Conservation (phyloP, 2,329 filamentous ascomycete genomes). For the Pyricularia grisea region DNA sequence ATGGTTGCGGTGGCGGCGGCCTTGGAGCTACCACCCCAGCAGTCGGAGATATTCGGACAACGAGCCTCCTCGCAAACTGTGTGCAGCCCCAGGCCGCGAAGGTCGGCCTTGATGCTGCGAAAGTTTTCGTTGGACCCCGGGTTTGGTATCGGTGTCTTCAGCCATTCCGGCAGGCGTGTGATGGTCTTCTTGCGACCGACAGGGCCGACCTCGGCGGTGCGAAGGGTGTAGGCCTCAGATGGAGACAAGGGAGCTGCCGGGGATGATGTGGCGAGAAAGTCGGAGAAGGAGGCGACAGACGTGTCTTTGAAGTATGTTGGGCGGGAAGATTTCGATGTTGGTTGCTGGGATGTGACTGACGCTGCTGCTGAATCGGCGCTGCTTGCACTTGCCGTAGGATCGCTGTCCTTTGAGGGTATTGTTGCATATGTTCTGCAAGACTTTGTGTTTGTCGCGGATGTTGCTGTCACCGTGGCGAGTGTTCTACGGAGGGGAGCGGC, state of each 20-base stretch:
- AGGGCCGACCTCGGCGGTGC: constrained; percentile 55
- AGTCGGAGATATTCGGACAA: constrained; percentile 96
- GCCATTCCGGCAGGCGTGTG: constrained; percentile 78
- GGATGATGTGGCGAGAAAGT: constrained; percentile 41
- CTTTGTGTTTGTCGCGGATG: constrained; percentile 35
- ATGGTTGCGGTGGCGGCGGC: constrained; percentile 91
- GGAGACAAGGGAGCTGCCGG: constrained; percentile 32
- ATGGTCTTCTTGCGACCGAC: constrained; percentile 53
- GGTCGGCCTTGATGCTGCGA: constrained; percentile 89
- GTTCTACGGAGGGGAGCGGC: constrained; percentile 10
- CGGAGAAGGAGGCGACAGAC: constrained; percentile 44
- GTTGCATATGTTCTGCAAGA: neutral
- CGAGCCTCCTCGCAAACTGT: constrained; percentile 97
- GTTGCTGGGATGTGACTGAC: constrained; percentile 11
- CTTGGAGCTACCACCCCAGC: constrained; percentile 89
- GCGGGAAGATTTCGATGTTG: constrained; percentile 13
- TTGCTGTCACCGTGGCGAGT: constrained; percentile 18
- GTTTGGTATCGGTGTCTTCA: constrained; percentile 80
- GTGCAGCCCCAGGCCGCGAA: constrained; percentile 81
- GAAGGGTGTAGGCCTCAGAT: constrained; percentile 48
- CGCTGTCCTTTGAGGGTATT: constrained; percentile 3
- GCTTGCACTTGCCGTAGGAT: constrained; percentile 12
- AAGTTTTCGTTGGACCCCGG: constrained; percentile 68
- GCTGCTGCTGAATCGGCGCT: constrained; percentile 8
- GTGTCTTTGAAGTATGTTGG: constrained; percentile 53